Percentiles rank a stretch among this genome's conserved stretches.
These are phyloP conservation scores for Eryngium alpinum DNA, from an alignment of 140 eudicot species.

Conservation along the genomic window DNA sequence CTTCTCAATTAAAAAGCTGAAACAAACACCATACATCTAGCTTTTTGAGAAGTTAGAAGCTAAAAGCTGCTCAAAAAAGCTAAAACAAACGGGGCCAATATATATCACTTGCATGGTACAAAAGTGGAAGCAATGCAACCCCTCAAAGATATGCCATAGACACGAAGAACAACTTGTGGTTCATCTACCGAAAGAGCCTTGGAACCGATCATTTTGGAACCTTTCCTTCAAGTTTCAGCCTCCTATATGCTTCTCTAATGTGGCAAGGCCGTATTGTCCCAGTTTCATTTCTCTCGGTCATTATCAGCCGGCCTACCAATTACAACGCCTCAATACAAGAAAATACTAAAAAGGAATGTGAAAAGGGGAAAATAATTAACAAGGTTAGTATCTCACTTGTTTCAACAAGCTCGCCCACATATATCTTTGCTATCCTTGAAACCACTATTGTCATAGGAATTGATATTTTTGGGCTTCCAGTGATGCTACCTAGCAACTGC, in stretches of 20 bases:
- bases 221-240: constrained; percentile 83
- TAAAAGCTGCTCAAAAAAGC: no score
- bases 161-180: no score
- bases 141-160: no score
- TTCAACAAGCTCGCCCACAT: constrained; percentile 91
- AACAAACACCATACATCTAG: no score
- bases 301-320: constrained; percentile 77
- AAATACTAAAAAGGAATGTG: background rate
- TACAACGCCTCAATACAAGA: background rate
- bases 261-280: constrained; percentile 96
- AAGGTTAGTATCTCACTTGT: constrained; percentile 52
- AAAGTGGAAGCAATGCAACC: no score
- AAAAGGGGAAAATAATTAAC: no score
- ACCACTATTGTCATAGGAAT: constrained; percentile 90
- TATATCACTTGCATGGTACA: no score
- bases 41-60: no score
- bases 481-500: constrained; percentile 77
- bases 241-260: constrained; percentile 84
- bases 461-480: constrained; percentile 83
- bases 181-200: constrained; percentile 63
- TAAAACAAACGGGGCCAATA: no score
- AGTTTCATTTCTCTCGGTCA: constrained; percentile 71
- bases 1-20: no score
- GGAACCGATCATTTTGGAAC: constrained; percentile 79
- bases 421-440: constrained; percentile 91